Percentiles rank a stretch among this genome's conserved stretches.
phyloP scores from a whole-genome alignment of 495 filamentous ascomycete species.

The Lophiotrema nucula region DNA sequence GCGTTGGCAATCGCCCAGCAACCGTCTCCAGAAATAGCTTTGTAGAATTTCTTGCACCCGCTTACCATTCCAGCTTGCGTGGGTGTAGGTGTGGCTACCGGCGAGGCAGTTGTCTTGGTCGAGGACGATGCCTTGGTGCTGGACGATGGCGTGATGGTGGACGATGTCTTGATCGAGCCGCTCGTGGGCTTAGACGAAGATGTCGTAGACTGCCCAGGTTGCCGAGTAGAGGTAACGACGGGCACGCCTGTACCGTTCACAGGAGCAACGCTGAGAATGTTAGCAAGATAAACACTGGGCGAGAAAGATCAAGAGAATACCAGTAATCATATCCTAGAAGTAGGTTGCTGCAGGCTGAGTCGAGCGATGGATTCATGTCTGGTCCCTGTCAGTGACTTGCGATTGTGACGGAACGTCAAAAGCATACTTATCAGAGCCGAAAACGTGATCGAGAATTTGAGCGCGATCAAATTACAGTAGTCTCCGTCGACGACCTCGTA shows the following conservation, averaged over 20 bases:
- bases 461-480: background rate
- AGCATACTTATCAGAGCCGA: background rate
- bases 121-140: too few relatives aligned
- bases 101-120: too few relatives aligned
- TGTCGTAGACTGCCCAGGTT: too few relatives aligned
- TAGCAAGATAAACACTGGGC: too few relatives aligned
- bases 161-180: too few relatives aligned
- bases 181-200: too few relatives aligned
- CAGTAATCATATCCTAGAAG: background rate
- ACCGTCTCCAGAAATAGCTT: background rate
- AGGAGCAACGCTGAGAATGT: too few relatives aligned
- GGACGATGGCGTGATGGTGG: too few relatives aligned
- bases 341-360: background rate
- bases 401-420: background rate
- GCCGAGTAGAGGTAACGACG: too few relatives aligned
- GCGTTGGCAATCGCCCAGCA: background rate
- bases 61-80: background rate
- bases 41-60: conserved; percentile 9
- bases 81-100: too few relatives aligned
- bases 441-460: background rate
- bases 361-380: background rate
- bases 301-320: too few relatives aligned
- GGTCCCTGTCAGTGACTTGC: background rate
- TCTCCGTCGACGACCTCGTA: background rate
- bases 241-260: too few relatives aligned